phyloP scores from a whole-genome alignment of 1,139 yeast species.

The Taiozyma sp. region DNA sequence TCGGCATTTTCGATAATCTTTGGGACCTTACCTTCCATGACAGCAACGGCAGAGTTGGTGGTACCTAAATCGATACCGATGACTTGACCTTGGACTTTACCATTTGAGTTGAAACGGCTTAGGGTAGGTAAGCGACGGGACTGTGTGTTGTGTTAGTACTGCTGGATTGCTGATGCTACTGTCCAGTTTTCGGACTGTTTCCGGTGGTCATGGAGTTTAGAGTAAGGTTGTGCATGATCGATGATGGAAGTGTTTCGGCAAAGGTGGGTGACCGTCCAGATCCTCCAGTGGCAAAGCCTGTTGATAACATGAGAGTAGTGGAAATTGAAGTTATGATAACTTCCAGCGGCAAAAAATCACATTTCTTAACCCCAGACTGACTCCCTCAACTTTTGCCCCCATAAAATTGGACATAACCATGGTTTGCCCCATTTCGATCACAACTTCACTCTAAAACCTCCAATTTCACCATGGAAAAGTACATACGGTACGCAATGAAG shows the following conservation, averaged over 20 bases:
- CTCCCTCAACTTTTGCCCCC: background rate
- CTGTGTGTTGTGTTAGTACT: conserved; percentile 12
- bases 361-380: background rate
- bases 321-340: background rate
- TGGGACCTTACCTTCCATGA: conserved; percentile 96
- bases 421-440: background rate
- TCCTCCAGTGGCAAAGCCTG: background rate
- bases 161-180: background rate
- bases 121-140: conserved; percentile 39
- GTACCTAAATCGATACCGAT: conserved; percentile 99
- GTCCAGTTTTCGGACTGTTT: background rate
- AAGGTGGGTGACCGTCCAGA: background rate
- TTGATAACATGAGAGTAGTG: background rate
- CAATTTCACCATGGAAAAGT: background rate
- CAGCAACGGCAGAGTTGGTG: conserved; percentile 98
- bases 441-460: background rate
- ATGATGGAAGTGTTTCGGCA: background rate
- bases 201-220: background rate
- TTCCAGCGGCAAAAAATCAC: background rate
- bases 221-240: background rate
- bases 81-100: conserved; percentile 45
- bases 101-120: conserved; percentile 47
- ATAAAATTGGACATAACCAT: background rate
- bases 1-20: conserved; percentile 97
- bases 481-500: conserved; percentile 24